Base-by-base conservation (phyloP, 2,329 filamentous ascomycete species). In the Rutstroemia sydowiana region DNA sequence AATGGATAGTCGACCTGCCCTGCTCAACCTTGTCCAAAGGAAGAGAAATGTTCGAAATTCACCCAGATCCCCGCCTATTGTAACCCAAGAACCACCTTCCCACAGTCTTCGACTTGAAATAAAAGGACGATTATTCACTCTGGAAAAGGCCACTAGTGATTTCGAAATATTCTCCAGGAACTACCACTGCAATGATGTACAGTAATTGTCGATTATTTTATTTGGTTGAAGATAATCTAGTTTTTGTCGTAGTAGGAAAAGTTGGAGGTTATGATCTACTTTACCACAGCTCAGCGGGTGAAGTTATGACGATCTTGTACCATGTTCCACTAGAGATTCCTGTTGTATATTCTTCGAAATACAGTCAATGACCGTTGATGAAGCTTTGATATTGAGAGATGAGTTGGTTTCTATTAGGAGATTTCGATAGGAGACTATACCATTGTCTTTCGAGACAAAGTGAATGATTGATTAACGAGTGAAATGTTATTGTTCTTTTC, bases 281-380 rank as follows among this genome's bases (percentile, higher is more conserved):
- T 37, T 26, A 45, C 41, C 48, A 37, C 40, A 39, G 34, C 32
- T 51, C 41, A 45, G 23, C 42, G 32, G 48, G 45, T 39, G 36
- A 23, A 45, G 42, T 32, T 16, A 18, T 39, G 41, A 32, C n/a
- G 7, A 32, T 6, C 26, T 31, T 21, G 26, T 46, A 51, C 45
- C 48, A 51, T 51, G 18, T 45, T 45, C 48, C 18, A 23, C 36
- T 8, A 45, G 31, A 41, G 36, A 34, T 34, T 34, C 14, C 13
- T 43, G 14, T 49, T 43, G 28, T 26, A n/a, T 23, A 43, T 49
- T 18, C 26, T 42, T 20, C 4, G 32, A 34, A 34, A 13, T 34
- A 11, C 32, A 26, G 23, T n/a, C n/a, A n/a, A n/a, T 26, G 23
- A 26, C 23, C 23, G 23, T 26, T 8, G 23, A 8, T 26, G 23